Percentiles rank a stretch among this genome's conserved stretches.
Evolutionary conservation across 371 early-diverging fungal genomes (phyloP).

Genomic region (Blakeslea trispora): DNA sequence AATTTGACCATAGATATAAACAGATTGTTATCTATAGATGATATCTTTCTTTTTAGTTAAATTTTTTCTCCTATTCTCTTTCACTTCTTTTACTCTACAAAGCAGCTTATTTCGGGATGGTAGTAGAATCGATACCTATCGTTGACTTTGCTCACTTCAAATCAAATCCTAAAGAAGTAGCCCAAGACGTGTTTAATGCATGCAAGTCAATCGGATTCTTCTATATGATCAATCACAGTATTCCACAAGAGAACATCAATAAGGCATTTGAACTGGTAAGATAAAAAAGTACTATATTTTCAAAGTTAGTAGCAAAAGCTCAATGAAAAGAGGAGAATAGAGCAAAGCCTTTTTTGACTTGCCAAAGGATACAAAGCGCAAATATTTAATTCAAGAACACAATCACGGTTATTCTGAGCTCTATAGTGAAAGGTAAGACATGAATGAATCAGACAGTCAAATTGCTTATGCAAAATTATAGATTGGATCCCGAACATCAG

Average conservation of each 20-base stretch:
- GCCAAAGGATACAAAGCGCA: constrained; percentile 39
- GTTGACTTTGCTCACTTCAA: constrained; percentile 26
- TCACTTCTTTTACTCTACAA: constrained; percentile 7
- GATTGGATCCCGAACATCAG: constrained; percentile 58
- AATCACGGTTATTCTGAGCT: constrained; percentile 51
- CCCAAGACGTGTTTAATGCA: constrained; percentile 47
- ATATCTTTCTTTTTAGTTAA: too few relatives aligned
- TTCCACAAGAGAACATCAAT: constrained; percentile 49
- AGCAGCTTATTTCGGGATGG: constrained; percentile 17
- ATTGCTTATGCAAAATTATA: constrained; percentile 2
- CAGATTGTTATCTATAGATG: too few relatives aligned
- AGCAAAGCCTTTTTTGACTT: constrained; percentile 52
- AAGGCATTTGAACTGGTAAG: constrained; percentile 54
- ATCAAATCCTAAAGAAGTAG: constrained; percentile 23
- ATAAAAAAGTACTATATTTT: background rate
- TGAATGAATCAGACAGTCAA: background rate
- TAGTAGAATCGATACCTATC: constrained; percentile 22
- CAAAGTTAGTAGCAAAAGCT: background rate
- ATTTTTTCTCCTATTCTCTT: background rate
- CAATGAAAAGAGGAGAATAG: constrained; percentile 4
- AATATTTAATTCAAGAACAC: constrained; percentile 32
- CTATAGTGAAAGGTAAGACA: constrained; percentile 43
- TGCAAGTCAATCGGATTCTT: constrained; percentile 65
- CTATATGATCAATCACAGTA: constrained; percentile 61
- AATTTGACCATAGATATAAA: too few relatives aligned